Conservation (phyloP, 306 rosid genomes). For the Elaeagnus macrophylla region DNA sequence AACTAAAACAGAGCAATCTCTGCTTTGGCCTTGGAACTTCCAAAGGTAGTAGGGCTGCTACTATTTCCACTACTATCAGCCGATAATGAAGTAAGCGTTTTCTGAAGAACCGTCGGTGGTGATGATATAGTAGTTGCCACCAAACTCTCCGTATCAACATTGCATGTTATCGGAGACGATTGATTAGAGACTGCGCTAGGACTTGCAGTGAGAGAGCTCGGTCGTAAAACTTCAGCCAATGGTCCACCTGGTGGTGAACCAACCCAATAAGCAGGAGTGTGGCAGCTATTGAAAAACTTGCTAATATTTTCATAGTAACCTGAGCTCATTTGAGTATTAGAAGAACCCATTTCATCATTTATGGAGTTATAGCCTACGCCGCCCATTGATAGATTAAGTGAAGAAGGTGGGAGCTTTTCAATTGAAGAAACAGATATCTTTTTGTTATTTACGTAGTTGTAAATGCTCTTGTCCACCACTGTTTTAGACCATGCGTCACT, state of each 20-base stretch:
- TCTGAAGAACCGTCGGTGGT: conserved; percentile 68
- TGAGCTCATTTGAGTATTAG: conserved; percentile 33
- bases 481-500: conserved; percentile 62
- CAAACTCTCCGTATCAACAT: conserved; percentile 36
- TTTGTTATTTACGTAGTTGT: conserved; percentile 9
- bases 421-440: conserved; percentile 25
- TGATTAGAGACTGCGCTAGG: conserved; percentile 29
- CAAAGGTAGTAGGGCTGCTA: conserved; percentile 45
- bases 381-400: conserved; percentile 65
- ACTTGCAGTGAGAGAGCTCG: conserved; percentile 28
- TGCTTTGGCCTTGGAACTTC: conserved; percentile 41
- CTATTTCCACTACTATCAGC: conserved; percentile 56
- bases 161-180: conserved; percentile 32
- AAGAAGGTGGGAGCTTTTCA: conserved; percentile 42
- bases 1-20: conserved; percentile 39
- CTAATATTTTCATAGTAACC: conserved; percentile 24
- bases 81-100: conserved; percentile 38
- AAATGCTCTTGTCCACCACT: too few relatives aligned
- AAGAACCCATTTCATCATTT: conserved; percentile 28
- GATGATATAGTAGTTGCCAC: conserved; percentile 37
- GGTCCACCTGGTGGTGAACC: conserved; percentile 57
- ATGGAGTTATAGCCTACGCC: conserved; percentile 12
- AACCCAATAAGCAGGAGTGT: conserved; percentile 37
- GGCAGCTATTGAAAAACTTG: conserved; percentile 38
- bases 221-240: conserved; percentile 66